Evolutionary conservation across 441 rosid genomes (phyloP).

Genomic region (Flueggea neowawraea): DNA sequence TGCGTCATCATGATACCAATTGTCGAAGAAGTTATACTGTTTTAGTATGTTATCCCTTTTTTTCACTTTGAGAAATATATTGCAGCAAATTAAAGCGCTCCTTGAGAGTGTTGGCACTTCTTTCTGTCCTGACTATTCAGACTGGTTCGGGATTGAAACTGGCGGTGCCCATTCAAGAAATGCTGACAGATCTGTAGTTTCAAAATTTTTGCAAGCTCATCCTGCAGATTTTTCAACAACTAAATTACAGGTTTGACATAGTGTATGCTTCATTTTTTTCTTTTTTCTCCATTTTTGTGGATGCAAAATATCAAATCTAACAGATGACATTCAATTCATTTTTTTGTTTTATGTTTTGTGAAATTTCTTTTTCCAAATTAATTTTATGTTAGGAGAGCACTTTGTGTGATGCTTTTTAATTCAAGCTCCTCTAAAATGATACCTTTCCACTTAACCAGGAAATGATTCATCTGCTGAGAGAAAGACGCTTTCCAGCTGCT

Average conservation of each 20-base stretch:
- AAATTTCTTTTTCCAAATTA: background rate
- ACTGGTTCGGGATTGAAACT: conserved; percentile 74
- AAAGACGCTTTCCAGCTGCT: conserved; percentile 73
- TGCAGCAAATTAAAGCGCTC: conserved; percentile 93
- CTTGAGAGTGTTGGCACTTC: conserved; percentile 70
- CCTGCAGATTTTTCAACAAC: conserved; percentile 80
- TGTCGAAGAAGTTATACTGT: conserved; percentile 8
- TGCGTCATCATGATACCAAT: conserved; percentile 2
- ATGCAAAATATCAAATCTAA: too few relatives aligned
- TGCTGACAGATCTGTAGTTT: conserved; percentile 77
- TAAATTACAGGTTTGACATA: conserved; percentile 68
- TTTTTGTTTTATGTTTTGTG: background rate
- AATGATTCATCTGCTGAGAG: conserved; percentile 83
- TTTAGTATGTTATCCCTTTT: background rate
- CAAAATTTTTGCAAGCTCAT: conserved; percentile 78
- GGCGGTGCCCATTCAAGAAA: conserved; percentile 55
- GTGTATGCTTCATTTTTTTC: background rate
- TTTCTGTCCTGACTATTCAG: conserved; percentile 70
- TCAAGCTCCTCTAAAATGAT: too few relatives aligned
- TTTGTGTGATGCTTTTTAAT: too few relatives aligned
- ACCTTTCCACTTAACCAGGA: conserved; percentile 52
- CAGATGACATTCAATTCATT: background rate
- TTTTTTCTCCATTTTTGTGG: too few relatives aligned
- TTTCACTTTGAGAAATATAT: conserved; percentile 16
- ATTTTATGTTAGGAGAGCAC: too few relatives aligned